Evolutionary conservation across 1,139 yeast species (phyloP), one percentile per base, ranked within the genome.

Genomic region (Nakaseomyces nivariensis): DNA sequence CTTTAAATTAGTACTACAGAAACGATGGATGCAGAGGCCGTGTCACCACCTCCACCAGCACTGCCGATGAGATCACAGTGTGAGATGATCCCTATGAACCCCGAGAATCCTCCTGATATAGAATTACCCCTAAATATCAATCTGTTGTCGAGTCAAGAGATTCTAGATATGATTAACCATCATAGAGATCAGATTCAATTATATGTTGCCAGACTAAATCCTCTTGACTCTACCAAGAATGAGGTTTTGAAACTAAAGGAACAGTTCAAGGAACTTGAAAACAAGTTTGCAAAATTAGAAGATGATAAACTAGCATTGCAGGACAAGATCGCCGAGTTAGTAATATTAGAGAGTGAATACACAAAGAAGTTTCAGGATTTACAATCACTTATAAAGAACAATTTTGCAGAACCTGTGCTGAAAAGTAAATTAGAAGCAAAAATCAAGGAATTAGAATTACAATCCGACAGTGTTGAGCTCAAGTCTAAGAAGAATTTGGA

Each of bases 331-430:
- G 61, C 59, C 27, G 43, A 48, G 8, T 52, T 56, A 10, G 50
- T 58, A 29, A 48, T 55, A 11, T 33, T 58, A 37, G 63, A 63
- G 45, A 49, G 57, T 10, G 56, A 59, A 37, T 63, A 63, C 48
- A 54, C 54, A n/a, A 54, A 55, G 33, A 49, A 53, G 48, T 61
- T 63, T 62, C 66, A 62, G 49, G 58, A 59, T 27, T 43, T 58
- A 27, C 55, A 59, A 25, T 46, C 43, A 5, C 45, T 55, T 27
- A 54, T 59, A 25, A 48, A 48, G 24, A 49, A 52, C 17, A 56
- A 53, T 10, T 63, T 56, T 48, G 55, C 63, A 49, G 57, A 58
- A 25, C 53, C 49, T 4, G 56, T 60, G 7, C 43, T 63, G 40
- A 56, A 56, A 43, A 49, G 44, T 11, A 52, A 49, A 40, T 48